Evolutionary conservation across 371 early-diverging fungal genomes (phyloP).

Genomic region (Saksenaea oblongispora): DNA sequence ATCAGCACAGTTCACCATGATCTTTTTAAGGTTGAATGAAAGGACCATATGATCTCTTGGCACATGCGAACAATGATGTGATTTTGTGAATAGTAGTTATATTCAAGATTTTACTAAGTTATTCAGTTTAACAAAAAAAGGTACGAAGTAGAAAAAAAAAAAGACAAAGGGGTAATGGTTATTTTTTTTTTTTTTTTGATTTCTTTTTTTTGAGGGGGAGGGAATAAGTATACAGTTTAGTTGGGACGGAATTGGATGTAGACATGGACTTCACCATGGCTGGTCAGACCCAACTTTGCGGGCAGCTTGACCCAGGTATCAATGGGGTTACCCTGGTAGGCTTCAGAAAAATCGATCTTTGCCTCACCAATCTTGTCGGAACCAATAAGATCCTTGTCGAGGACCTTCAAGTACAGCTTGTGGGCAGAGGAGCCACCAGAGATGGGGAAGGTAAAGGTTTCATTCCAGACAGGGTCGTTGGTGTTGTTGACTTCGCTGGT

Average conservation of each 20-base stretch:
- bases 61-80: too few relatives aligned
- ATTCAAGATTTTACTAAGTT: too few relatives aligned
- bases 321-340: conserved; percentile 24
- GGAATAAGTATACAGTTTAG: too few relatives aligned
- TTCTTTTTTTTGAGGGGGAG: neutral
- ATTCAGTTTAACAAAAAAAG: too few relatives aligned
- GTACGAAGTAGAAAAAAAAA: too few relatives aligned
- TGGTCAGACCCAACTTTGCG: conserved; percentile 39
- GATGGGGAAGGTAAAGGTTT: conserved; percentile 44
- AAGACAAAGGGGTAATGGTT: neutral
- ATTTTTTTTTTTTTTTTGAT: neutral
- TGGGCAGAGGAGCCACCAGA: conserved; percentile 27
- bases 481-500: conserved; percentile 23
- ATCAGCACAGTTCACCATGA: too few relatives aligned
- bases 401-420: conserved; percentile 36
- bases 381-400: conserved; percentile 36
- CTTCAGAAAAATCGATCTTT: conserved; percentile 28
- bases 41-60: too few relatives aligned
- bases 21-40: too few relatives aligned
- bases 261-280: conserved; percentile 46
- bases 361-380: conserved; percentile 38
- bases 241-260: conserved; percentile 28
- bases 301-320: conserved; percentile 44
- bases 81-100: too few relatives aligned
- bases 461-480: conserved; percentile 45